Percentiles rank a stretch among this genome's conserved stretches.
Conservation (phyloP, 441 rosid species). For the Dalechampia spathulata region DNA sequence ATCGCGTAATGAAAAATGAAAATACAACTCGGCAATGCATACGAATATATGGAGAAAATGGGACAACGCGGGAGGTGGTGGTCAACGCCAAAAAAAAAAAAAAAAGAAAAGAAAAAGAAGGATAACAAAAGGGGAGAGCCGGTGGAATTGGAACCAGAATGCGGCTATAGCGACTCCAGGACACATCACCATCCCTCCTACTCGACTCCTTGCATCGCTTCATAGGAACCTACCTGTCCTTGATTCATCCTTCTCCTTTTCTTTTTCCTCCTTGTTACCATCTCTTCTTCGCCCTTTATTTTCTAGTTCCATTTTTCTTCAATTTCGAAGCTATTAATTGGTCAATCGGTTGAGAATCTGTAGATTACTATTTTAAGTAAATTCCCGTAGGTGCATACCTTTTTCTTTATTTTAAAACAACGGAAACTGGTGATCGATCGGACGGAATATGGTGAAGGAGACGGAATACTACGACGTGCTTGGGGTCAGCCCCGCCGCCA, state of each 20-base stretch:
- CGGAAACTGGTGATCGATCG: constrained; percentile 14
- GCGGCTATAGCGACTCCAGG: neutral
- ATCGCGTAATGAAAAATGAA: too few relatives aligned
- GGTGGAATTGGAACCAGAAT: neutral
- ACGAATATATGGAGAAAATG: neutral
- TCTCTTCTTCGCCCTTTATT: too few relatives aligned
- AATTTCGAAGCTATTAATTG: too few relatives aligned
- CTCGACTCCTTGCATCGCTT: neutral
- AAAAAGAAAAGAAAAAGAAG: neutral
- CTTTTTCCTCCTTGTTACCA: neutral
- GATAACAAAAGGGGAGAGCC: neutral
- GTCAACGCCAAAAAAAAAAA: constrained; percentile 9
- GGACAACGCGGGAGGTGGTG: constrained; percentile 5
- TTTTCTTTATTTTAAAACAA: too few relatives aligned
- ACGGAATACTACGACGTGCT: constrained; percentile 94
- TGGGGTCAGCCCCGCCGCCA: constrained; percentile 85
- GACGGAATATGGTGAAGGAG: constrained; percentile 69
- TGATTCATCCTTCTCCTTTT: neutral
- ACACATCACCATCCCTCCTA: neutral
- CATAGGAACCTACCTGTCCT: neutral
- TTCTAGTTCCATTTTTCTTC: too few relatives aligned
- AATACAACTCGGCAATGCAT: too few relatives aligned
- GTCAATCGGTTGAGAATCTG: too few relatives aligned
- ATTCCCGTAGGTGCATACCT: too few relatives aligned
- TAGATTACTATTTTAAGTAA: too few relatives aligned